A percentile compares a stretch with the other conserved stretches of the same genome.
phyloP scores from a whole-genome alignment of 768 basidiomycete species.

The Rubroboletus satanas region DNA sequence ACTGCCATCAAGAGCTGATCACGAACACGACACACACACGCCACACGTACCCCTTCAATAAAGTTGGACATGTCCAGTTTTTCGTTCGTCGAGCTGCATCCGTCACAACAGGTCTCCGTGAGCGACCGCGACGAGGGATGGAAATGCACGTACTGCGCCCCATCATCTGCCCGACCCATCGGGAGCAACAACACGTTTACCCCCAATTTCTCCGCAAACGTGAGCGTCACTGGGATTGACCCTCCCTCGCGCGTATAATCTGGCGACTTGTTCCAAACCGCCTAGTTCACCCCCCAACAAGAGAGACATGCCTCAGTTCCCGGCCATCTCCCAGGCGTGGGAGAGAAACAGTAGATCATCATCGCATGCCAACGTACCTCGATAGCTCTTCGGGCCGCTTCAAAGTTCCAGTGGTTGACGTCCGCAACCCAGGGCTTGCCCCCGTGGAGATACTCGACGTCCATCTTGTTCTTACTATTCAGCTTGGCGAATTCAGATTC shows the following conservation, averaged over 20 bases:
- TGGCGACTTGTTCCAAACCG: conserved; percentile 68
- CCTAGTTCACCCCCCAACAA: conserved; percentile 5
- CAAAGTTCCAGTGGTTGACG: conserved; percentile 87
- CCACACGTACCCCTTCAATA: conserved; percentile 66
- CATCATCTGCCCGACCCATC: conserved; percentile 93
- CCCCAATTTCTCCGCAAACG: conserved; percentile 83
- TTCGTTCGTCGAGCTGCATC: conserved; percentile 81
- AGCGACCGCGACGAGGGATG: background rate
- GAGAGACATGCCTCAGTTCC: background rate
- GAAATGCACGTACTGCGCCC: conserved; percentile 67
- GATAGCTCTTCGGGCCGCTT: conserved; percentile 85
- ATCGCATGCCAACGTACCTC: conserved; percentile 41
- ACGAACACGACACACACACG: background rate
- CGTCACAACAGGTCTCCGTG: background rate
- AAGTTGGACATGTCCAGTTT: conserved; percentile 91
- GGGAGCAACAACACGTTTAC: conserved; percentile 88
- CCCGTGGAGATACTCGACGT: conserved; percentile 67
- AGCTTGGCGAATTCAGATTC: conserved; percentile 80
- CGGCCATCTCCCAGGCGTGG: background rate
- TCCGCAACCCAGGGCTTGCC: conserved; percentile 91
- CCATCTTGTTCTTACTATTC: conserved; percentile 77
- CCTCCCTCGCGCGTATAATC: conserved; percentile 91
- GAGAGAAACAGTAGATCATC: background rate
- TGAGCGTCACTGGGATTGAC: conserved; percentile 89
- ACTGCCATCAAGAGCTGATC: background rate